Evolutionary conservation across 73 alveolate species (phyloP).

Genomic region (Paramecium tetraurelia): DNA sequence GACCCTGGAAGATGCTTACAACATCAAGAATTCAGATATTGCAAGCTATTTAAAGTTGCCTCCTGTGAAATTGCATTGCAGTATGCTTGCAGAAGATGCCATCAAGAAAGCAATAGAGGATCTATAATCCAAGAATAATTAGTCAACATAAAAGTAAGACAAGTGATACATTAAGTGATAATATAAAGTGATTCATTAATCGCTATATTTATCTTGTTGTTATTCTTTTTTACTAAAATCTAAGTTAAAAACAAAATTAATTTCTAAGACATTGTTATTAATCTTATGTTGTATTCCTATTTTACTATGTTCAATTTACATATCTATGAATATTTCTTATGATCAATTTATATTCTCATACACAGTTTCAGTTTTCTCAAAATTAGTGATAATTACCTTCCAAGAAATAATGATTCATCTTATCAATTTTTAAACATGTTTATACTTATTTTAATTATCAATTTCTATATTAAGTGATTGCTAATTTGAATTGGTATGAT

Average conservation of each 20-base stretch:
- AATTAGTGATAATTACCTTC: no score
- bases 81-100: slow-evolving; percentile 96
- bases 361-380: no score
- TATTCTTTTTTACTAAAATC: not conserved
- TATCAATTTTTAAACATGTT: no score
- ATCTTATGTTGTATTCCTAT: no score
- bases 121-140: slow-evolving; percentile 60
- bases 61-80: slow-evolving; percentile 92
- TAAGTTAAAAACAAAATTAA: not conserved
- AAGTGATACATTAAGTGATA: not conserved
- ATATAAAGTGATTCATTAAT: not conserved
- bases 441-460: no score
- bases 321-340: not conserved
- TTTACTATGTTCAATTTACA: not conserved
- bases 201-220: not conserved
- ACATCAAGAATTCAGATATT: slow-evolving; percentile 85
- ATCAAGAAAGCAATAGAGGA: slow-evolving; percentile 92
- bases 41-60: slow-evolving; percentile 87
- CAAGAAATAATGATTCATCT: no score
- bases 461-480: no score
- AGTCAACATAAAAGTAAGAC: not conserved
- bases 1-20: slow-evolving; percentile 83
- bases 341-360: not conserved
- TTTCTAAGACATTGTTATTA: not conserved
- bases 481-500: no score